These are phyloP conservation scores for Exutisphaerella laricina DNA, from an alignment of 2,329 filamentous ascomycete species.

Conservation along the genomic window DNA sequence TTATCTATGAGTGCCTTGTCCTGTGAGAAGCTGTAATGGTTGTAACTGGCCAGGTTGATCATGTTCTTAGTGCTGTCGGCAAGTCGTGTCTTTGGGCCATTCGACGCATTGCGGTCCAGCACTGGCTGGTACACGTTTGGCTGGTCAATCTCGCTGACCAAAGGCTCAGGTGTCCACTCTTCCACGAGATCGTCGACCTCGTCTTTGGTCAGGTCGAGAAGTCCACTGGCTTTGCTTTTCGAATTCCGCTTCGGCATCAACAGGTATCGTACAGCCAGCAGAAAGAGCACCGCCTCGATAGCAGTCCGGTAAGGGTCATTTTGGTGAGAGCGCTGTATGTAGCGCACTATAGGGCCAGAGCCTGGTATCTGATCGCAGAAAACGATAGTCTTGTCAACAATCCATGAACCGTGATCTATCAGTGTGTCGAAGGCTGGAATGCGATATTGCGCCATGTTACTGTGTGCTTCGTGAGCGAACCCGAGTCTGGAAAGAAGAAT, in stretches of 20 bases:
- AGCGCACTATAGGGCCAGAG: slow-evolving; percentile 86
- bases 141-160: slow-evolving; percentile 69
- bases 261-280: slow-evolving; percentile 92
- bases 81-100: slow-evolving; percentile 83
- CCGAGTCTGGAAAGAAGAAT: too few species aligned
- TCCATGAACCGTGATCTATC: too few species aligned
- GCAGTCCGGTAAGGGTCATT: slow-evolving; percentile 90
- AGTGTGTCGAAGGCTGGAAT: too few species aligned
- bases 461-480: too few species aligned
- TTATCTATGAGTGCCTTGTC: slow-evolving; percentile 91
- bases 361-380: slow-evolving; percentile 82
- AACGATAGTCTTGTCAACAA: slow-evolving; percentile 45
- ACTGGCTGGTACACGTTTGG: slow-evolving; percentile 78
- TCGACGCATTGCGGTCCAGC: slow-evolving; percentile 68
- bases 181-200: slow-evolving; percentile 96
- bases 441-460: too few species aligned
- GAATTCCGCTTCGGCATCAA: slow-evolving; percentile 88
- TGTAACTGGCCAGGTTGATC: slow-evolving; percentile 87
- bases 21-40: slow-evolving; percentile 93
- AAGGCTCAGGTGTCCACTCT: slow-evolving; percentile 91
- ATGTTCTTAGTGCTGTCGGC: slow-evolving; percentile 70
- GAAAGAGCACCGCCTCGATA: slow-evolving; percentile 84
- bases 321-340: slow-evolving; percentile 95
- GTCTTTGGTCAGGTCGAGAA: slow-evolving; percentile 79
- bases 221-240: slow-evolving; percentile 69